Evolutionary conservation across 768 basidiomycete species (phyloP).

Genomic region (Trametopsis cervina): DNA sequence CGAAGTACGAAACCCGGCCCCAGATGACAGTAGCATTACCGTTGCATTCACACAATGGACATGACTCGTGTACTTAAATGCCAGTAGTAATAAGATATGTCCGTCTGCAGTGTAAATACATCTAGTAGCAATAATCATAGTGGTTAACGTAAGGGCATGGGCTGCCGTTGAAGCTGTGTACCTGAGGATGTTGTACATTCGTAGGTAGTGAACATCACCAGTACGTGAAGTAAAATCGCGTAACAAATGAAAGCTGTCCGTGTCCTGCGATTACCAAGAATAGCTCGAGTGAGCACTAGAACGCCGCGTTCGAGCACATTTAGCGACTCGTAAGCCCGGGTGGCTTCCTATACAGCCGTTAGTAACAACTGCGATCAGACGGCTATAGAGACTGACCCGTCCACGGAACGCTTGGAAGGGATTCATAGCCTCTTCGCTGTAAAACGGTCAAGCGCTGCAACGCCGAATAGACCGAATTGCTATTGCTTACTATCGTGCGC

Average conservation of each 20-base stretch:
- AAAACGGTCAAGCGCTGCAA: background rate
- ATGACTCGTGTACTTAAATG: no score
- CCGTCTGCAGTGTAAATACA: no score
- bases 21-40: no score
- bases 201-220: constrained; percentile 75
- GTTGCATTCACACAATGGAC: no score
- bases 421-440: constrained; percentile 86
- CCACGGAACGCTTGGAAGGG: constrained; percentile 98
- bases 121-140: no score
- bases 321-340: constrained; percentile 84
- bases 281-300: constrained; percentile 74
- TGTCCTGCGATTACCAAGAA: constrained; percentile 87
- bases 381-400: constrained; percentile 51
- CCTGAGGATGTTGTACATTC: constrained; percentile 56
- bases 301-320: constrained; percentile 90
- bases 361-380: background rate
- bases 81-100: no score
- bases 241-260: constrained; percentile 87
- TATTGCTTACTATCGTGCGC: constrained; percentile 58
- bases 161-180: constrained; percentile 43
- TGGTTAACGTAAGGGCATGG: constrained; percentile 33
- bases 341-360: constrained; percentile 70
- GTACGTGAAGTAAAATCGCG: constrained; percentile 69
- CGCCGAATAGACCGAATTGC: no score
- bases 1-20: constrained; percentile 11